Evolutionary conservation across 257 asterid species (phyloP), one percentile per base, ranked within the genome.

Genomic region (Nicotiana tabacum): DNA sequence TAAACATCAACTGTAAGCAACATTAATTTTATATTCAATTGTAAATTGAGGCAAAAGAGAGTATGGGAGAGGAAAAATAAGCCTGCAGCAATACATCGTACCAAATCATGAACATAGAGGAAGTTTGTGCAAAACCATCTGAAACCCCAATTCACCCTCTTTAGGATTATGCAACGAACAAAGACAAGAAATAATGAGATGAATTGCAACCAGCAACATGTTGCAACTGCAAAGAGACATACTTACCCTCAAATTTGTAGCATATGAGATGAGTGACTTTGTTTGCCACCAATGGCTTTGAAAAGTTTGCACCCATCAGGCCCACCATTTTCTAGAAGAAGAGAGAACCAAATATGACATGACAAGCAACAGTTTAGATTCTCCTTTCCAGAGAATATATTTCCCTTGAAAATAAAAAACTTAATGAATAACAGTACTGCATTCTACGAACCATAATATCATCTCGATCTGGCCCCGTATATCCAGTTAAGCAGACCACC

Each of bases 221-320:
- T 33, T 32, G 65, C 65, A 76, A 76, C 29, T 27, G 65, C 29
- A 4, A 69, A 81, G 18, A 65, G 78, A 77, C 74, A 74, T 62
- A 78, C 91, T 32, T 74, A 96, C 99, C 99, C 87, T 93, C 96
- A 87, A 93, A 93, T 85, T 96, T 93, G 95, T 92, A 96, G 93
- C 99, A 96, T 89, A 96, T 82, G 32, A 96, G 93, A 94, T 96
- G 99, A 81, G 99, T 96, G 88, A 93, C 93, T 89, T 87, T 91
- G 89, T 78, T 86, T 61, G 98, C 97, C 33, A 90, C 90, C 92
- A 96, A 83, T 61, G 98, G 97, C 91, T 94, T 96, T 7, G 97
- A 93, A 85, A 94, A 94, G 33, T 17, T 86, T 85, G 98, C 99
- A 81, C 99, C 99, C 98, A 94, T 94, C 87, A 94, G 76, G 82